Percentiles rank a stretch among this genome's conserved stretches.
Conservation (phyloP, 352 stramenopile genomes). For the Phytopythium kandeliae region DNA sequence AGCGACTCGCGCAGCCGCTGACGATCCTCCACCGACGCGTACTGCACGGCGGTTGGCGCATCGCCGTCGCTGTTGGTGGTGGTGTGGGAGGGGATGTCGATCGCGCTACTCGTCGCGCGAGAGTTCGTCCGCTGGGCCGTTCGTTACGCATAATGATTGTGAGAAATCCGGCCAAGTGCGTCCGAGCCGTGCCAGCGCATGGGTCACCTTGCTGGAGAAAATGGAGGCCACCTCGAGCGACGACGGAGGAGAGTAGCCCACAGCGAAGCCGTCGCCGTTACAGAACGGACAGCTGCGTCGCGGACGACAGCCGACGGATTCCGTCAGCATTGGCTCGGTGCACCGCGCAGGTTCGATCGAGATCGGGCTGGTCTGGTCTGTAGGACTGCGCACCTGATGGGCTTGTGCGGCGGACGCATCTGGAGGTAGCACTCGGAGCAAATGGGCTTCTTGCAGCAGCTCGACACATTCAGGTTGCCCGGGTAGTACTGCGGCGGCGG, state of each 20-base stretch:
- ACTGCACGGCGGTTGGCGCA: conserved; percentile 22
- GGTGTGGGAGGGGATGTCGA: conserved; percentile 21
- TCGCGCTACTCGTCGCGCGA: conserved; percentile 21
- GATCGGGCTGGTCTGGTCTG: no score
- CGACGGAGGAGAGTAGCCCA: conserved; percentile 44
- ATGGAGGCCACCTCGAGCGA: conserved; percentile 39
- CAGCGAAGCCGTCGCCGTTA: conserved; percentile 54
- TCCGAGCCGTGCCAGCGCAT: no score
- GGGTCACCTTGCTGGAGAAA: conserved; percentile 29
- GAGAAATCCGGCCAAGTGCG: no score
- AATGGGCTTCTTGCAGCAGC: conserved; percentile 68
- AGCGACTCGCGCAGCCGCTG: conserved; percentile 69
- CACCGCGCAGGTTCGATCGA: no score
- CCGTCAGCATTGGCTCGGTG: no score
- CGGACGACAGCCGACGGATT: no score
- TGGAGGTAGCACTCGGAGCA: conserved; percentile 69
- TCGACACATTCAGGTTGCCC: conserved; percentile 47
- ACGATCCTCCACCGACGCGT: conserved; percentile 71
- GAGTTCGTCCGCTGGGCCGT: conserved; percentile 16
- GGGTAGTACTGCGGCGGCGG: conserved; percentile 46
- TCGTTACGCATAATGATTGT: no score
- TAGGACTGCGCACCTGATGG: conserved; percentile 22
- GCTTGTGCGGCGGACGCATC: conserved; percentile 46
- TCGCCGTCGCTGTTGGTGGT: conserved; percentile 9
- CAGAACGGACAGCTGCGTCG: conserved; percentile 70